Conservation (phyloP, 805 yeast genomes). For the Priceomyces haplophilus region DNA sequence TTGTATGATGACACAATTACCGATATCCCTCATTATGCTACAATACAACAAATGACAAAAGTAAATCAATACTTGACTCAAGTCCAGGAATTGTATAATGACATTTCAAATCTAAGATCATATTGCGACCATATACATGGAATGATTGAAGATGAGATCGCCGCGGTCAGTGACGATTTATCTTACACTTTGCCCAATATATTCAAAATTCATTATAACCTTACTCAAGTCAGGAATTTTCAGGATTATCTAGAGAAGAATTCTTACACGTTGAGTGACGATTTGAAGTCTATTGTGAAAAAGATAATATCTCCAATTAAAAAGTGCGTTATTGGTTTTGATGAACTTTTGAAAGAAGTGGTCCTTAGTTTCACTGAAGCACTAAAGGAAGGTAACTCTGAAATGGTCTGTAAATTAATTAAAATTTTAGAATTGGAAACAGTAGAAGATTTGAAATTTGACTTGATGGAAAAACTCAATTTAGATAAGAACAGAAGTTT, state of each 20-base stretch:
- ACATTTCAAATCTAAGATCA: slow-evolving; percentile 54
- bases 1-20: slow-evolving; percentile 56
- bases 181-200: slow-evolving; percentile 52
- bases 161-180: slow-evolving; percentile 32
- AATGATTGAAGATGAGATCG: slow-evolving; percentile 47
- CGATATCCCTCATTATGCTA: slow-evolving; percentile 62
- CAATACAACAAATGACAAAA: slow-evolving; percentile 63
- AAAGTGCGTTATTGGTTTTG: slow-evolving; percentile 56
- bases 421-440: slow-evolving; percentile 81
- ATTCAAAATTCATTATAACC: slow-evolving; percentile 63
- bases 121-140: slow-evolving; percentile 49
- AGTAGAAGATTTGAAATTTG: slow-evolving; percentile 61
- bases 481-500: slow-evolving; percentile 15
- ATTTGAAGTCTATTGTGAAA: slow-evolving; percentile 62
- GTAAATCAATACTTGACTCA: slow-evolving; percentile 71
- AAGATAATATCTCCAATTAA: slow-evolving; percentile 52
- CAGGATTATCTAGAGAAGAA: slow-evolving; percentile 68
- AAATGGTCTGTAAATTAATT: slow-evolving; percentile 66
- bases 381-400: slow-evolving; percentile 62
- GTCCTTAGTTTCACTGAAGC: slow-evolving; percentile 70
- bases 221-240: slow-evolving; percentile 72
- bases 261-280: slow-evolving; percentile 50
- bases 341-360: slow-evolving; percentile 58
- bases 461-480: slow-evolving; percentile 29
- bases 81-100: slow-evolving; percentile 61